Conservation (phyloP, 2,329 filamentous ascomycete species). For the Ilyonectria mors-panacis region DNA sequence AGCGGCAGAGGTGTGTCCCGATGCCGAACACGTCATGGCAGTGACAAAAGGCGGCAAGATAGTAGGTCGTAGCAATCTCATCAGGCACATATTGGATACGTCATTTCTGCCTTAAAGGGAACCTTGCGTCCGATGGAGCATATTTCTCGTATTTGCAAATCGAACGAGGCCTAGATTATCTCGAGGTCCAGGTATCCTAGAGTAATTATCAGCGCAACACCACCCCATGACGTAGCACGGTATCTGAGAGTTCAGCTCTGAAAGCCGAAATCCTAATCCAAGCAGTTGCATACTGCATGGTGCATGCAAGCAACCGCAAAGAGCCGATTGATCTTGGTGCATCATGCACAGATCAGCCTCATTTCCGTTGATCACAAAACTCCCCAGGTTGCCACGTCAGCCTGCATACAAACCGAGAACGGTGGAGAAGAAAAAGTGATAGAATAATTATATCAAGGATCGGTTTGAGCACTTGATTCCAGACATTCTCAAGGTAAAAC, state of each 20-base stretch:
- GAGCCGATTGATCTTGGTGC: slow-evolving; percentile 14
- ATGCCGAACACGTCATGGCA: neutral
- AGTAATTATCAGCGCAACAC: neutral
- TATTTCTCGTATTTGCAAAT: neutral
- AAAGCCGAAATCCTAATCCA: slow-evolving; percentile 10
- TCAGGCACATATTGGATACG: slow-evolving; percentile 1
- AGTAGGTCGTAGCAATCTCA: neutral
- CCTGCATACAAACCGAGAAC: neutral
- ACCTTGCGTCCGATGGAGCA: neutral
- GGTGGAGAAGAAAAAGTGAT: slow-evolving; percentile 1
- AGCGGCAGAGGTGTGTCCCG: neutral
- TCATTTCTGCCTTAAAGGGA: slow-evolving; percentile 3
- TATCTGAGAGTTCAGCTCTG: slow-evolving; percentile 11
- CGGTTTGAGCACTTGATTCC: neutral
- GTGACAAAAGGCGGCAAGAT: slow-evolving; percentile 8
- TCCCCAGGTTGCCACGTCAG: slow-evolving; percentile 4
- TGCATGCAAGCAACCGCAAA: neutral
- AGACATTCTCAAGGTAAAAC: neutral
- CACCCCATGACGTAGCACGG: slow-evolving; percentile 14
- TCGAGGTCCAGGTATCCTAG: slow-evolving; percentile 11
- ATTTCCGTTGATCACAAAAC: slow-evolving; percentile 11
- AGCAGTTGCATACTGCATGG: slow-evolving; percentile 15
- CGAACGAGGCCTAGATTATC: neutral
- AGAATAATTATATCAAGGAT: neutral
- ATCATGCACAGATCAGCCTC: slow-evolving; percentile 17